Conservation (phyloP, 2,329 filamentous ascomycete genomes). For the Microdochium nivale region DNA sequence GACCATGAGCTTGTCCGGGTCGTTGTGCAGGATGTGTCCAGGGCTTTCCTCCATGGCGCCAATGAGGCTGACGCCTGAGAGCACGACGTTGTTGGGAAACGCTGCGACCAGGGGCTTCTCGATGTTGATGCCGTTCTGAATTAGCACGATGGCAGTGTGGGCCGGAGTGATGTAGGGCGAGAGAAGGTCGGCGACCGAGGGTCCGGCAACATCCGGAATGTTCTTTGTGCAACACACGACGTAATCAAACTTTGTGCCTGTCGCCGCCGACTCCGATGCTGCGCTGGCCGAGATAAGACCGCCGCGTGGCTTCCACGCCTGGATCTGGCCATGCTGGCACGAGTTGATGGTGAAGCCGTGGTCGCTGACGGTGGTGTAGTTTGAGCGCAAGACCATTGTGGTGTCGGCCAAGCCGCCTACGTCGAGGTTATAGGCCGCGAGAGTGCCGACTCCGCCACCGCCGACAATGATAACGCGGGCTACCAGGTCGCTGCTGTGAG, state of each 20-base stretch:
- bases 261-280: neutral
- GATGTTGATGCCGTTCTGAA: slow-evolving; percentile 58
- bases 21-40: slow-evolving; percentile 43
- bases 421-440: slow-evolving; percentile 46
- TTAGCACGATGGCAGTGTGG: slow-evolving; percentile 43
- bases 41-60: slow-evolving; percentile 37
- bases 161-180: slow-evolving; percentile 39
- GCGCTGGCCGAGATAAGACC: neutral
- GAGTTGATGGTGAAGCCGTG: slow-evolving; percentile 46
- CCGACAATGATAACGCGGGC: slow-evolving; percentile 42
- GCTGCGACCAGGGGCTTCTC: slow-evolving; percentile 40
- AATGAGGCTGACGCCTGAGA: slow-evolving; percentile 45
- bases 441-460: slow-evolving; percentile 45
- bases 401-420: slow-evolving; percentile 39
- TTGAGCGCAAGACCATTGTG: slow-evolving; percentile 47
- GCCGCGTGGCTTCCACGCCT: neutral
- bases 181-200: slow-evolving; percentile 38
- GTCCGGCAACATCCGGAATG: slow-evolving; percentile 38
- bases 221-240: slow-evolving; percentile 52
- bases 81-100: slow-evolving; percentile 42
- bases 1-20: slow-evolving; percentile 39
- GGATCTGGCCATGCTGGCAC: slow-evolving; percentile 38
- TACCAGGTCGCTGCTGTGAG: slow-evolving; percentile 11
- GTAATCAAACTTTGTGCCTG: slow-evolving; percentile 34
- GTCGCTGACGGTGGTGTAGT: slow-evolving; percentile 36